phyloP scores from a whole-genome alignment of 2,329 filamentous ascomycete genomes.

The Thyridium curvatum region DNA sequence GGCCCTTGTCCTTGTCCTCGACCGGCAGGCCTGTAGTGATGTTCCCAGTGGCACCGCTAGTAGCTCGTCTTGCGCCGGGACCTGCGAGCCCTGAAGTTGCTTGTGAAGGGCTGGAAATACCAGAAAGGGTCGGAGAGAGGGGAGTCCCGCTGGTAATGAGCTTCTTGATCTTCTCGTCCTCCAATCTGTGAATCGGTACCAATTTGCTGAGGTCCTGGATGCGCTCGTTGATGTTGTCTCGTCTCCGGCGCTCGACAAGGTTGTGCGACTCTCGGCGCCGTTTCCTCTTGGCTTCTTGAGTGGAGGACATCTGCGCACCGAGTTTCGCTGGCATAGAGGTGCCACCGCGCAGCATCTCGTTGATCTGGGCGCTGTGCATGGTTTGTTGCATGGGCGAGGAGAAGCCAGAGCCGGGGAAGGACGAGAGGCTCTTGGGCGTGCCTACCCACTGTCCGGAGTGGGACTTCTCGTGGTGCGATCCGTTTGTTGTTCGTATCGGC shows the following conservation, averaged over 20 bases:
- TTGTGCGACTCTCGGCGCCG: slow-evolving; percentile 92
- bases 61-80: slow-evolving; percentile 73
- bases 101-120: slow-evolving; percentile 60
- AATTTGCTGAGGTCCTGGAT: slow-evolving; percentile 95
- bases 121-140: slow-evolving; percentile 73
- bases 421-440: slow-evolving; percentile 75
- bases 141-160: slow-evolving; percentile 89
- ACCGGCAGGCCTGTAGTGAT: slow-evolving; percentile 90
- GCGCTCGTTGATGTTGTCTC: slow-evolving; percentile 97
- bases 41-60: slow-evolving; percentile 62
- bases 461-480: slow-evolving; percentile 69
- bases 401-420: slow-evolving; percentile 83
- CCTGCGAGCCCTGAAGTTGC: slow-evolving; percentile 86
- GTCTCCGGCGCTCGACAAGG: slow-evolving; percentile 84
- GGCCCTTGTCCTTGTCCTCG: slow-evolving; percentile 97
- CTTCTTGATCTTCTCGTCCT: slow-evolving; percentile 96
- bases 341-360: slow-evolving; percentile 81
- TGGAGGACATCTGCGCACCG: slow-evolving; percentile 48
- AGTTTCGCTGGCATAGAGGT: slow-evolving; percentile 89
- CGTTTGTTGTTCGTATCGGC: slow-evolving; percentile 63
- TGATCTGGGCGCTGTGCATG: slow-evolving; percentile 70
- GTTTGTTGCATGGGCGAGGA: slow-evolving; percentile 70
- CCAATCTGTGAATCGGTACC: slow-evolving; percentile 84
- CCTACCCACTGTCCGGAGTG: slow-evolving; percentile 87
- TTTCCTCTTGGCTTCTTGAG: slow-evolving; percentile 90